These are phyloP conservation scores for Corrigiola litoralis DNA, from an alignment of 179 eudicot species.

Conservation along the genomic window DNA sequence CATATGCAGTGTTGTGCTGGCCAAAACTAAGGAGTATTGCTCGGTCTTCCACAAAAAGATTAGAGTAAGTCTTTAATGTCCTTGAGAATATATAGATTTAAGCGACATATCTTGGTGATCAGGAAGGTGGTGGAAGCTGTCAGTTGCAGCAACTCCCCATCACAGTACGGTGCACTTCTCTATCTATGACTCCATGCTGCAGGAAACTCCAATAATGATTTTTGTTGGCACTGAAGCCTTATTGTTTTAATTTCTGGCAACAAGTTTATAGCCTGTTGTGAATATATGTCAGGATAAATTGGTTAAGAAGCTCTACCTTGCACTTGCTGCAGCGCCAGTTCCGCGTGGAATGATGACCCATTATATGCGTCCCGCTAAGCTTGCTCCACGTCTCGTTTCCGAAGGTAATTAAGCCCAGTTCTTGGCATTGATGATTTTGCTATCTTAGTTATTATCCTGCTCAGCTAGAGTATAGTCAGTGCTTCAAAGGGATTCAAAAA, in stretches of 20 bases:
- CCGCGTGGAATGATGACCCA: conserved; percentile 72
- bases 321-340: conserved; percentile 87
- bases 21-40: conserved; percentile 78
- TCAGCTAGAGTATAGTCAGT: not conserved
- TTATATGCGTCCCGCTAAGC: conserved; percentile 73
- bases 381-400: conserved; percentile 79
- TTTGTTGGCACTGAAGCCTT: not conserved
- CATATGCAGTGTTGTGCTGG: conserved; percentile 79
- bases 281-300: conserved; percentile 57
- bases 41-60: conserved; percentile 83
- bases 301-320: conserved; percentile 90
- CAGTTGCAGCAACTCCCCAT: not conserved
- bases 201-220: not conserved
- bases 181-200: not conserved
- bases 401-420: conserved; percentile 47
- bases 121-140: conserved; percentile 1
- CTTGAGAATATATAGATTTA: not conserved
- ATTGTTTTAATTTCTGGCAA: not conserved
- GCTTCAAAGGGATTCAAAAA: not conserved
- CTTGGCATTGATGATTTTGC: not conserved
- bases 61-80: conserved; percentile 52
- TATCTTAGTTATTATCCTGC: not conserved
- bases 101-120: not conserved
- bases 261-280: not conserved
- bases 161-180: not conserved